Conservation (phyloP, 169 alveolate genomes). For the Plasmodium chabaudi region DNA sequence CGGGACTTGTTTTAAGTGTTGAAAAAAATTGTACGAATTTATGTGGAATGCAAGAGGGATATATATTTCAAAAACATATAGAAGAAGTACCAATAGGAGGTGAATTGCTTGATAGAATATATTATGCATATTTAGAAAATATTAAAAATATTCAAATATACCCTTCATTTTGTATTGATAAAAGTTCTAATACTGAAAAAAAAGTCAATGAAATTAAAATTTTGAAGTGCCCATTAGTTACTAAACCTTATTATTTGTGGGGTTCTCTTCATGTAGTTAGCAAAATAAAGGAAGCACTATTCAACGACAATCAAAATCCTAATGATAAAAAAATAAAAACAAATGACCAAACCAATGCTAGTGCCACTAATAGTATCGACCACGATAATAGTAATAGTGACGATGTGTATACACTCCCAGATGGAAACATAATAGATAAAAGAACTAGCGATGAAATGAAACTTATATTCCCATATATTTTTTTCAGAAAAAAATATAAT, state of each 20-base stretch:
- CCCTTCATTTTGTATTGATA: slow-evolving; percentile 76
- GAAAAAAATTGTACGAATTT: slow-evolving; percentile 84
- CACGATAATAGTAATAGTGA: slow-evolving; percentile 19
- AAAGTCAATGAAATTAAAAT: slow-evolving; percentile 29
- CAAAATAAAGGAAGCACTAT: slow-evolving; percentile 79
- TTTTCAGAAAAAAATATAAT: slow-evolving; percentile 70
- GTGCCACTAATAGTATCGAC: slow-evolving; percentile 1
- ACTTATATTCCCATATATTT: slow-evolving; percentile 74
- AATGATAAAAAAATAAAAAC: slow-evolving; percentile 59
- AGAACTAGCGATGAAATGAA: slow-evolving; percentile 70
- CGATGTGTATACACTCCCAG: slow-evolving; percentile 78
- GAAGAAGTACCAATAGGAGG: slow-evolving; percentile 86
- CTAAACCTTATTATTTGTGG: slow-evolving; percentile 80
- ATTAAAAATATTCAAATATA: slow-evolving; percentile 71
- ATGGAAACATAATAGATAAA: slow-evolving; percentile 79
- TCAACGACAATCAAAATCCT: slow-evolving; percentile 26
- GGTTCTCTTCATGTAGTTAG: slow-evolving; percentile 81
- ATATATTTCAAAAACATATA: slow-evolving; percentile 79
- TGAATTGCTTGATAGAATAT: slow-evolving; percentile 80
- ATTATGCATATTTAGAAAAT: slow-evolving; percentile 74
- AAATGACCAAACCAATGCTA: slow-evolving; percentile 9
- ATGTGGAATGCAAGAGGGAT: slow-evolving; percentile 83
- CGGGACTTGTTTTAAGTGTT: slow-evolving; percentile 83
- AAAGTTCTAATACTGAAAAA: slow-evolving; percentile 54
- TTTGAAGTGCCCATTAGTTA: slow-evolving; percentile 80